Evolutionary conservation across 2,329 filamentous ascomycete genomes (phyloP).

Genomic region (Cyphellophora europaea): DNA sequence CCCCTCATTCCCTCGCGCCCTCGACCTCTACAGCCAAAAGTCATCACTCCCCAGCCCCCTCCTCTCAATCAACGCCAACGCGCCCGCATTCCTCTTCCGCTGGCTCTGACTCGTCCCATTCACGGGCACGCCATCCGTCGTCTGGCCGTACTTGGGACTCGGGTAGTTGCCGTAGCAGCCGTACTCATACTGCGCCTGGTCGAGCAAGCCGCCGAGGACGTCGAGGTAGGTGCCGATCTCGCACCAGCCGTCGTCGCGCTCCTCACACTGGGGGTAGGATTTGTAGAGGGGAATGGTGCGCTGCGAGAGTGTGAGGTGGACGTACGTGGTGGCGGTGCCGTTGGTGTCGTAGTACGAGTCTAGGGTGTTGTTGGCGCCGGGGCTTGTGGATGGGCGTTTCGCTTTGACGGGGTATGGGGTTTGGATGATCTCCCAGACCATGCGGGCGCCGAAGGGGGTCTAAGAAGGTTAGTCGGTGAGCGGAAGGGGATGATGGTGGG

Average conservation of each 20-base stretch:
- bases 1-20: too few relatives aligned
- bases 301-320: constrained; percentile 68
- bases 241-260: constrained; percentile 66
- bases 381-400: constrained; percentile 32
- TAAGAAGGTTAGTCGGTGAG: too few relatives aligned
- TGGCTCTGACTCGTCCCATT: not conserved
- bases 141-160: constrained; percentile 16
- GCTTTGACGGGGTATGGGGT: constrained; percentile 54
- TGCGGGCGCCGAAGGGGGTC: constrained; percentile 62
- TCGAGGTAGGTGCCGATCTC: constrained; percentile 59
- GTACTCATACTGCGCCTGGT: constrained; percentile 52
- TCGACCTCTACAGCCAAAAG: too few relatives aligned
- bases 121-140: constrained; percentile 20
- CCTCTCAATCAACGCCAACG: too few relatives aligned
- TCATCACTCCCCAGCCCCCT: too few relatives aligned
- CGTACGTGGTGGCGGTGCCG: constrained; percentile 53
- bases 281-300: constrained; percentile 59
- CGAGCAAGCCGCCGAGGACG: constrained; percentile 50
- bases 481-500: too few relatives aligned
- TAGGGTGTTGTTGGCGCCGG: constrained; percentile 9
- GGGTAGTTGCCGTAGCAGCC: constrained; percentile 50
- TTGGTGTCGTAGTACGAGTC: constrained; percentile 35
- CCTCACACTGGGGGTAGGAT: constrained; percentile 57
- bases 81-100: not conserved
- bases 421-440: constrained; percentile 66